phyloP scores from a whole-genome alignment of 495 filamentous ascomycete species.

The Penicillium cosmopolitanum region DNA sequence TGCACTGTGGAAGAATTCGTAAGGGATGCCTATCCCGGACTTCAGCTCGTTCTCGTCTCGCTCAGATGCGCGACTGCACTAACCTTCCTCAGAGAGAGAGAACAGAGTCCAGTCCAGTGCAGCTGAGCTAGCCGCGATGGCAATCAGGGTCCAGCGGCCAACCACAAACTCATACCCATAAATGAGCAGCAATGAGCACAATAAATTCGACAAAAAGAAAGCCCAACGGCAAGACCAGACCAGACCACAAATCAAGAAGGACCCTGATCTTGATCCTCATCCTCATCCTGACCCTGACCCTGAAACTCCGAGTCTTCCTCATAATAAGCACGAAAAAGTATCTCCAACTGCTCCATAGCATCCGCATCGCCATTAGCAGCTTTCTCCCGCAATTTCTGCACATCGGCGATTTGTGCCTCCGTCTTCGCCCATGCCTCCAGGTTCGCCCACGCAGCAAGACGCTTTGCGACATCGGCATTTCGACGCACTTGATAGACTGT shows the following conservation, averaged over 20 bases:
- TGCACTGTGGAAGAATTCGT: too few relatives aligned
- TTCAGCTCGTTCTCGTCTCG: too few relatives aligned
- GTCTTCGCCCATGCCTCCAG: constrained; percentile 41
- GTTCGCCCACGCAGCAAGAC: constrained; percentile 41
- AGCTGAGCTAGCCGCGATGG: too few relatives aligned
- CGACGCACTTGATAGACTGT: constrained; percentile 36
- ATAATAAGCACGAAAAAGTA: constrained; percentile 12
- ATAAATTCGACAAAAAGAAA: not conserved
- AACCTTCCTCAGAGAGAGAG: too few relatives aligned
- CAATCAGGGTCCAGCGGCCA: too few relatives aligned
- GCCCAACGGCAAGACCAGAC: too few relatives aligned
- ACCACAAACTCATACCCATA: too few relatives aligned
- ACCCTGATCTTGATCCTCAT: too few relatives aligned
- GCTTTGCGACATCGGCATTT: constrained; percentile 36
- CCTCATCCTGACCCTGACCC: not conserved
- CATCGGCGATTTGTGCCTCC: constrained; percentile 42
- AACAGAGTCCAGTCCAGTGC: too few relatives aligned
- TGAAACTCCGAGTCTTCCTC: constrained; percentile 8
- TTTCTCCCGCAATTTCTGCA: constrained; percentile 37
- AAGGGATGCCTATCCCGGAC: too few relatives aligned
- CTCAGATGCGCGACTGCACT: too few relatives aligned
- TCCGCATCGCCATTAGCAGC: constrained; percentile 39
- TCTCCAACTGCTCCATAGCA: constrained; percentile 38
- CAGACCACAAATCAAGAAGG: not conserved
- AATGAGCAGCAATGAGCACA: too few relatives aligned